Percentiles rank a stretch among this genome's conserved stretches.
Evolutionary conservation across 345 rosid species (phyloP).

Genomic region (Balakata baccata): DNA sequence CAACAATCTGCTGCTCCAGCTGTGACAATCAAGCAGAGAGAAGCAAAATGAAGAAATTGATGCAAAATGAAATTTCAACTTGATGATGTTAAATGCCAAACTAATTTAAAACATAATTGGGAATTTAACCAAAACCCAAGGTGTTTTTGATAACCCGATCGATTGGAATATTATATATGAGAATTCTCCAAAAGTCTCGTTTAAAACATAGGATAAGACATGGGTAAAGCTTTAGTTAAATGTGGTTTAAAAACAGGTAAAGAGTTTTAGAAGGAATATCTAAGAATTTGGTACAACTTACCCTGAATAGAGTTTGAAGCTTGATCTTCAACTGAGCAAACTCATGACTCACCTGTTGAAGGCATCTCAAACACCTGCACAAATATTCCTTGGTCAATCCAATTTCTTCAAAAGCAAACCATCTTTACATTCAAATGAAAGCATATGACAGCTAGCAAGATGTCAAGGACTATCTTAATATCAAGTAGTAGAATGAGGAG

Average conservation of each 20-base stretch:
- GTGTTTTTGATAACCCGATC: too few relatives aligned
- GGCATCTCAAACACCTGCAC: constrained; percentile 73
- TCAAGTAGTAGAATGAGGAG: not conserved
- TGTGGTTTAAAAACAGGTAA: too few relatives aligned
- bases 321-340: constrained; percentile 53
- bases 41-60: too few relatives aligned
- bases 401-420: not conserved
- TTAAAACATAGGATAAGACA: not conserved
- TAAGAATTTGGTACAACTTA: constrained; percentile 27
- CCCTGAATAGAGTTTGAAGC: constrained; percentile 61
- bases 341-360: constrained; percentile 67
- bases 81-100: not conserved
- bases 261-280: too few relatives aligned
- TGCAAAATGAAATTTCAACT: too few relatives aligned
- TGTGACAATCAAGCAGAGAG: constrained; percentile 13
- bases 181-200: not conserved
- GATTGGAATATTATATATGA: not conserved
- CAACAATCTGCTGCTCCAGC: constrained; percentile 67
- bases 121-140: too few relatives aligned
- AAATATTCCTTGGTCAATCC: constrained; percentile 22
- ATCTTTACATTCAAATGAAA: not conserved
- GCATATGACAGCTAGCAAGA: constrained; percentile 2
- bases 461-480: not conserved
- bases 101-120: too few relatives aligned
- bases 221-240: not conserved